These are phyloP conservation scores for Actinomortierella wolfii DNA, from an alignment of 371 early-diverging fungal species.

Conservation along the genomic window DNA sequence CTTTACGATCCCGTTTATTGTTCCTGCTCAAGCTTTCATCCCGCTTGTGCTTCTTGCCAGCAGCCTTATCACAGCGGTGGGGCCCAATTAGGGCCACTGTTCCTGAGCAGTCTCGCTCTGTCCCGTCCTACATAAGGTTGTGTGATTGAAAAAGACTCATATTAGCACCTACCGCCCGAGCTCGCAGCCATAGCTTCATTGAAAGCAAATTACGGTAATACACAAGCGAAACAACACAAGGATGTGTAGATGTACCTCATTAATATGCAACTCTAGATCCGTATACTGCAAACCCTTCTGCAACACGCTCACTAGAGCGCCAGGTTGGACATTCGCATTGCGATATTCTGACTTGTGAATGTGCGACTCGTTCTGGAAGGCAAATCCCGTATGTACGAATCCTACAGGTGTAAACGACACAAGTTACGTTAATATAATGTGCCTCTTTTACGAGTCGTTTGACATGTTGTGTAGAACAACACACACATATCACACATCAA, in stretches of 20 bases:
- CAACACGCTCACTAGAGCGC: constrained; percentile 83
- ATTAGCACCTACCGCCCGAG: no score
- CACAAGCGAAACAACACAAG: constrained; percentile 2
- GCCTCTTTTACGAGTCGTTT: neutral
- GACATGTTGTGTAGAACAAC: constrained; percentile 5
- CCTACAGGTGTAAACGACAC: constrained; percentile 55
- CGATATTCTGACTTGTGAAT: constrained; percentile 71
- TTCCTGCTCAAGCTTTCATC: constrained; percentile 25
- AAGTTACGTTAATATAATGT: neutral
- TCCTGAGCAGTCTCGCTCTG: constrained; percentile 72
- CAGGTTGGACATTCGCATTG: constrained; percentile 77
- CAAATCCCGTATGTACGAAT: constrained; percentile 89
- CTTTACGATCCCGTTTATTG: constrained; percentile 59
- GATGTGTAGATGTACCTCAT: constrained; percentile 57
- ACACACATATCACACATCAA: no score
- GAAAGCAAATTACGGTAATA: no score
- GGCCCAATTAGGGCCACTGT: constrained; percentile 77
- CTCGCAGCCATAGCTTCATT: no score
- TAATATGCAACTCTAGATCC: constrained; percentile 86
- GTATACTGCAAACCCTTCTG: constrained; percentile 94
- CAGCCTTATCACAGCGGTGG: constrained; percentile 67
- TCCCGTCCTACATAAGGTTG: constrained; percentile 65
- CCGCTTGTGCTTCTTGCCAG: constrained; percentile 42
- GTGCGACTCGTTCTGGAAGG: constrained; percentile 89
- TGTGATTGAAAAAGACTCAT: neutral